Evolutionary conservation across 495 filamentous ascomycete genomes (phyloP), one percentile per base, ranked within the genome.

Genomic region (Talaromyces stipitatus): DNA sequence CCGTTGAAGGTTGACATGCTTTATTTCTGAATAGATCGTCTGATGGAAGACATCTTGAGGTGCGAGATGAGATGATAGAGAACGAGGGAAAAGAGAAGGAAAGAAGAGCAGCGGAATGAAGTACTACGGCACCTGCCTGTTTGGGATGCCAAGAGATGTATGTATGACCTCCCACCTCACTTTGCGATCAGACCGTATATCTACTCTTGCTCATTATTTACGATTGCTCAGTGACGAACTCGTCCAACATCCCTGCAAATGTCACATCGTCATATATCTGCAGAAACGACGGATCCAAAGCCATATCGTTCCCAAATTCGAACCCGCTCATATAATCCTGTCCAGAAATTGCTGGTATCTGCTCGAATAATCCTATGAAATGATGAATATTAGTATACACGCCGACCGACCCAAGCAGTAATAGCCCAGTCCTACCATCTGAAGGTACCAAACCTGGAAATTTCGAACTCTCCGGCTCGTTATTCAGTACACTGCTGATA

Each of bases 1-100:
- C 89, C 89, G 59, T 88, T 80, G 72, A 94, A 94, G 24, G 89
- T 92, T 43, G 89, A 94, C 89, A 91, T 89, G 10, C 20, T 55
- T 57, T 16, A 10, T 8, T 51, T 55, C n/a, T n/a, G n/a, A 12
- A 28, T 24, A 8, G 26, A 7, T 22, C 12, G 23, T 1, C 5
- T 32, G 22, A 26, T 14, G 22, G 14, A n/a, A 26, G 20, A 5
- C 43, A 47, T 47, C 18, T 26, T 47, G 8, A 3, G n/a, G 22
- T 26, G 22, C 24, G 43, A 22, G 43, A 23, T 22, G 43, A 18
- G 6, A 12, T 12, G 22, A 26, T 14, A 47, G 20, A 20, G 23
- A 23, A 23, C 20, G 22, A 18, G 22, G 10, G 12, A 20, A 8
- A 18, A 20, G 43, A 47, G 43, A n/a, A 47, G 12, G 43, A n/a